Evolutionary conservation across 1,139 yeast species (phyloP).

Genomic region (Debaryomyces sp.): DNA sequence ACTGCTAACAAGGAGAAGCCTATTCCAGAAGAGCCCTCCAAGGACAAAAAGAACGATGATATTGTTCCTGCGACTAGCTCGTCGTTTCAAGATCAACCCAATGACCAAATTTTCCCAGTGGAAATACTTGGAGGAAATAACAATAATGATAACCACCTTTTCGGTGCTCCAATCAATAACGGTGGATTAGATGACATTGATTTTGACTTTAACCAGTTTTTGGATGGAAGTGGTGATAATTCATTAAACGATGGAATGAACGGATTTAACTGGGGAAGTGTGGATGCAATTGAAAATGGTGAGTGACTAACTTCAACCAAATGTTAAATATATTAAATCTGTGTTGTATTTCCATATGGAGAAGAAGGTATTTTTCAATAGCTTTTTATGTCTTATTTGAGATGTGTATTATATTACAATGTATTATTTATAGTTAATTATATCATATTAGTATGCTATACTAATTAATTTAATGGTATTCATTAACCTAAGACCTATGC

Average conservation of each 20-base stretch:
- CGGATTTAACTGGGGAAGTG: conserved; percentile 59
- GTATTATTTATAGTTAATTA: not conserved
- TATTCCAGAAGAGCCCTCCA: conserved; percentile 25
- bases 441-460: conserved; percentile 1
- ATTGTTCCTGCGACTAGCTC: conserved; percentile 26
- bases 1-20: conserved; percentile 31
- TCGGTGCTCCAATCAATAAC: conserved; percentile 17
- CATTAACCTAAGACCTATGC: not conserved
- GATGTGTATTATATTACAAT: not conserved
- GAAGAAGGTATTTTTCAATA: not conserved
- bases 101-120: conserved; percentile 41
- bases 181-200: conserved; percentile 49
- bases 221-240: conserved; percentile 44
- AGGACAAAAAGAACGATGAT: conserved; percentile 20
- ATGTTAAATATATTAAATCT: not conserved
- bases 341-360: not conserved
- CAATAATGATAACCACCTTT: conserved; percentile 25
- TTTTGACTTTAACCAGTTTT: conserved; percentile 56
- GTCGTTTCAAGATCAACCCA: conserved; percentile 28
- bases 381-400: conserved; percentile 3
- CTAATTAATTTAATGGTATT: not conserved
- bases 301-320: conserved; percentile 14
- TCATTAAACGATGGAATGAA: conserved; percentile 41
- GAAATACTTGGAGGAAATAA: conserved; percentile 32
- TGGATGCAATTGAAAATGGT: conserved; percentile 49